phyloP scores from a whole-genome alignment of 305 asterid genomes.

The Withania somnifera region DNA sequence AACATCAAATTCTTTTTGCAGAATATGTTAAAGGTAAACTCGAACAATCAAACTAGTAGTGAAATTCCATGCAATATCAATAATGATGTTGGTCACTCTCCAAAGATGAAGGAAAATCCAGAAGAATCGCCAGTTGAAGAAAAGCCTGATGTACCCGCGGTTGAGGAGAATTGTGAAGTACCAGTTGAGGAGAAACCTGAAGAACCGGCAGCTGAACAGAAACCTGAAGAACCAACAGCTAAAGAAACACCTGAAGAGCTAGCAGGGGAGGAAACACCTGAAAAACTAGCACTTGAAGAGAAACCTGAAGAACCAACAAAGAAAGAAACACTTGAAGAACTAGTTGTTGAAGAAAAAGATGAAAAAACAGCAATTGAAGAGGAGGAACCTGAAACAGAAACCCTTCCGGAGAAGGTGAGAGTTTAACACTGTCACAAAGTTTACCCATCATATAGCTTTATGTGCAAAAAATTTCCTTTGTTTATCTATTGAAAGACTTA shows the following conservation, averaged over 20 bases:
- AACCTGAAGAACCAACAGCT: not conserved
- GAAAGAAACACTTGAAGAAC: not conserved
- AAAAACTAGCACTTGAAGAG: not conserved
- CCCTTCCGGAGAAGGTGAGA: not conserved
- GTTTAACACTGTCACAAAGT: not conserved
- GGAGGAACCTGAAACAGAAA: not conserved
- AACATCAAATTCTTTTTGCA: not conserved
- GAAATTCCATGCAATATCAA: not conserved
- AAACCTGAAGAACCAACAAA: not conserved
- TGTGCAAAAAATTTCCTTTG: not conserved
- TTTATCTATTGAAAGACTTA: not conserved
- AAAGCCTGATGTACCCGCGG: not conserved
- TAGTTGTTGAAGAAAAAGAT: not conserved
- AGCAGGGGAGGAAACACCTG: not conserved
- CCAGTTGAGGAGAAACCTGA: not conserved
- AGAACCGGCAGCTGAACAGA: not conserved
- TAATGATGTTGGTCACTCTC: not conserved
- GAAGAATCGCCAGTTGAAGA: not conserved
- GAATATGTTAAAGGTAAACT: not conserved
- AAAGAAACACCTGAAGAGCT: not conserved
- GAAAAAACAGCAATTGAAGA: not conserved
- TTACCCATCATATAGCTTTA: not conserved
- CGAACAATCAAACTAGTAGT: not conserved
- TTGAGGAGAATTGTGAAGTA: not conserved
- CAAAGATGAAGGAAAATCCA: not conserved